Percentiles rank a stretch among this genome's conserved stretches.
These are phyloP conservation scores for Candida albicans DNA, from an alignment of 1,139 yeast genomes.

Conservation along the genomic window DNA sequence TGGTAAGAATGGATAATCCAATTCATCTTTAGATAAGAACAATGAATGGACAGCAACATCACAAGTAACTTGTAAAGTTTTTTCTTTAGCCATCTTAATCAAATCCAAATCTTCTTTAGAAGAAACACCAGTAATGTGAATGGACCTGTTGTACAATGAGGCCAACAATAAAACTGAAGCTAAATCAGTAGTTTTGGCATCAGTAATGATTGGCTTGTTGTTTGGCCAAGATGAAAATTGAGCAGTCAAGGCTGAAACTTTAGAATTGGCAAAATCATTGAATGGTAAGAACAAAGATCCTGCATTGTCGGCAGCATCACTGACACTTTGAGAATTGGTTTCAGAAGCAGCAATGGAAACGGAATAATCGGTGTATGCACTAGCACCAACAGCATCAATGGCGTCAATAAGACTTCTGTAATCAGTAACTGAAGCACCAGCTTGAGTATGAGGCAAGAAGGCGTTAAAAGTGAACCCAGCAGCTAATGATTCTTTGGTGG, in stretches of 20 bases:
- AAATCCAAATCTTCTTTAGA: conserved; percentile 80
- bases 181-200: conserved; percentile 87
- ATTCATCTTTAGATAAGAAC: conserved; percentile 72
- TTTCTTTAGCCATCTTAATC: conserved; percentile 82
- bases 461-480: conserved; percentile 90
- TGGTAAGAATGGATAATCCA: conserved; percentile 71
- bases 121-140: conserved; percentile 87
- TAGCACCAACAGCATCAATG: conserved; percentile 52
- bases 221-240: conserved; percentile 86
- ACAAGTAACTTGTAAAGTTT: conserved; percentile 80
- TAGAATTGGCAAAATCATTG: conserved; percentile 66
- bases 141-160: conserved; percentile 78
- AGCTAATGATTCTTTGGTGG: conserved; percentile 70
- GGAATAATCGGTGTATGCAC: conserved; percentile 80
- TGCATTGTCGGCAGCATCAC: conserved; percentile 64
- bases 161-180: conserved; percentile 91
- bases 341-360: conserved; percentile 83
- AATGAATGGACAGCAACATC: conserved; percentile 84
- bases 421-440: conserved; percentile 61
- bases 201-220: conserved; percentile 83
- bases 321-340: conserved; percentile 60
- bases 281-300: conserved; percentile 83
- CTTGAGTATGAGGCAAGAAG: conserved; percentile 67
- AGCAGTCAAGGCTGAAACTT: conserved; percentile 73
- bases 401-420: conserved; percentile 65